phyloP scores from a whole-genome alignment of 2,329 filamentous ascomycete species.

The Phyllosticta paracitricarpa region DNA sequence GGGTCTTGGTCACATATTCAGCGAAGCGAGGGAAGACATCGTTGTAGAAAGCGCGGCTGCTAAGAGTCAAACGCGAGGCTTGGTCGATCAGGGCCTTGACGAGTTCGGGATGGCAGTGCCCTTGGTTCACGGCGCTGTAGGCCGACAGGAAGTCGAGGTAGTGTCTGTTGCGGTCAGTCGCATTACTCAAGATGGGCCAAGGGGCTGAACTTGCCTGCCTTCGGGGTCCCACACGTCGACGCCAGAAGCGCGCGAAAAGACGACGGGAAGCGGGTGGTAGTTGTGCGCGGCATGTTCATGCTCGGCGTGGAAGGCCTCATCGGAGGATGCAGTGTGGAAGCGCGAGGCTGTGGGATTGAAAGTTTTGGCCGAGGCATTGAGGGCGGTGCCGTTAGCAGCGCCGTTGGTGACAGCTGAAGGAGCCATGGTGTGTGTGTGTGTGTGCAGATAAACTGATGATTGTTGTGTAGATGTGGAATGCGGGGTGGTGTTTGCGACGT shows the following conservation, averaged over 20 bases:
- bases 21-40: slow-evolving; percentile 96
- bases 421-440: slow-evolving; percentile 1
- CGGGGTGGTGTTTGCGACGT: background rate
- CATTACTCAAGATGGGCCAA: background rate
- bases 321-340: slow-evolving; percentile 69
- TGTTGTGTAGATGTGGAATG: background rate
- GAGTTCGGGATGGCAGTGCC: slow-evolving; percentile 93
- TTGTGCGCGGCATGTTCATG: slow-evolving; percentile 88
- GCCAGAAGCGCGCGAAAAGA: slow-evolving; percentile 59
- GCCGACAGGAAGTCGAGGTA: slow-evolving; percentile 98
- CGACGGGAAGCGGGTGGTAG: slow-evolving; percentile 93
- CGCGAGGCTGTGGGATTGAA: slow-evolving; percentile 12
- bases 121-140: slow-evolving; percentile 96
- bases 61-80: slow-evolving; percentile 79
- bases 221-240: slow-evolving; percentile 95
- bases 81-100: slow-evolving; percentile 85
- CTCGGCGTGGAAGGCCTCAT: slow-evolving; percentile 70
- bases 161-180: slow-evolving; percentile 34
- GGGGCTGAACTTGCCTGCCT: slow-evolving; percentile 36
- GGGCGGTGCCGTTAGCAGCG: slow-evolving; percentile 17
- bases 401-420: slow-evolving; percentile 12
- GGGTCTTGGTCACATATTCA: slow-evolving; percentile 77
- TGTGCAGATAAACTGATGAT: background rate
- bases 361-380: slow-evolving; percentile 9
- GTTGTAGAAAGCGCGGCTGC: slow-evolving; percentile 93